Base-by-base conservation (phyloP, 1,139 yeast species). In the Pneumocystis oryctolagi region DNA sequence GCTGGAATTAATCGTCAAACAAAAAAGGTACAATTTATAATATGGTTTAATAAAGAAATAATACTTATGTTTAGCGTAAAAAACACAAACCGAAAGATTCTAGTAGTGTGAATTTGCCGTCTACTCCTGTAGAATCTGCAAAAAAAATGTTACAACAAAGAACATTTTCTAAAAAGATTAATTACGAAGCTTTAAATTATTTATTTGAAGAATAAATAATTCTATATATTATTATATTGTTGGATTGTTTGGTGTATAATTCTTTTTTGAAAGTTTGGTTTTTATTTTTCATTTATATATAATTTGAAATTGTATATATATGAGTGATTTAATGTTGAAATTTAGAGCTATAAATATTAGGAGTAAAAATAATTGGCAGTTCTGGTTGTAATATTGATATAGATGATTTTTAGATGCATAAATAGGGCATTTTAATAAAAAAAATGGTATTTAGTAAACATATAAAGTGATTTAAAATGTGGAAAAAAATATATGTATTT, bases 161-260 rank as follows among this genome's bases (percentile, higher is more conserved):
- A 68, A 79, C 87, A 2, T 84, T 85, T 68, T 87, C 96, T 34
- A 87, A 84, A 76, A 90, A 90, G 77, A 86, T 90, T 73, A 90
- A 90, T 73, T 90, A 90, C 72, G 84, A 80, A 61, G 89, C 90
- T 2, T 80, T 89, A 64, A 84, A 83, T 65, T 82, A 80, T 64
- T 77, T 89, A 67, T 87, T 87, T 59, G 60, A 61, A 42, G 64
- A 66, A 39, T 58, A 25, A 14, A 6, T 12, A 3, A 8, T 25
- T 47, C 25, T 2, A 14, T 37, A 37, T 37, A 1, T 8, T 9
- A 25, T 47, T 25, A n/a, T n/a, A n/a, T n/a, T 2, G 16, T 42
- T 47, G 8, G 3, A 8, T 25, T 4, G 5, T 25, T 20, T 20
- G 1, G 31, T 47, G 14, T 47, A 47, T 20, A 25, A 25, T 16